Evolutionary conservation across 2,329 filamentous ascomycete genomes (phyloP), one percentile per base, ranked within the genome.

Genomic region (Fusarium concolor): DNA sequence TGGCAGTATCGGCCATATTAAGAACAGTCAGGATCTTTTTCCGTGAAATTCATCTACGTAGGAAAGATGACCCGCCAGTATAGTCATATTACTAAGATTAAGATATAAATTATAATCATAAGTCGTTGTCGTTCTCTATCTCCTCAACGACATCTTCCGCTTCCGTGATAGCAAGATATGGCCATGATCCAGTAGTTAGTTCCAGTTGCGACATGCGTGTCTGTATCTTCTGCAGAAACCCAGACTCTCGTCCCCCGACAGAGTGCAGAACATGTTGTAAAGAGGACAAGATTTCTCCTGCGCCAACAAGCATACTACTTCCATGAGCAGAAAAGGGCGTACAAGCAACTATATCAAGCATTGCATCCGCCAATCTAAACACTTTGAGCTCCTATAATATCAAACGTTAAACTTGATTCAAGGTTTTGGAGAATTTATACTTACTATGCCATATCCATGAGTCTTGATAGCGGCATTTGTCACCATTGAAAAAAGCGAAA

Each of bases 361-460:
- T 56, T 6, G 67, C 35, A 44, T 75, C 73, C 6, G 73, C 73
- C 33, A 73, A 31, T 10, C 70, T 44, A 28, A 70, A 75, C 5
- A 75, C 71, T 44, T 75, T 74, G 7, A 75, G 71, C 14, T 74
- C 71, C 72, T 74, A 20, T 24, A 20, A 20, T 9, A 26, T 29
- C 11, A n/a, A 39, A 50, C 4, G n/a, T 69, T 20, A 68, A 44
- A 17, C 4, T 28, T 5, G 2, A 2, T 6, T 12, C 20, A 2
- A 35, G 12, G 18, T 29, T 29, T 20, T 4, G 9, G 4, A 10
- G 11, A 7, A 14, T 15, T 5, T 4, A 10, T 20, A 55, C 72
- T 58, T 44, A 74, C 72, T 44, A 75, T 69, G n/a, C 71, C 73
- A 42, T 74, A 75, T 3, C 73, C 73, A 29, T 75, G 70, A 1